Evolutionary conservation across 768 basidiomycete species (phyloP).

Genomic region (Dentipellis sp.): DNA sequence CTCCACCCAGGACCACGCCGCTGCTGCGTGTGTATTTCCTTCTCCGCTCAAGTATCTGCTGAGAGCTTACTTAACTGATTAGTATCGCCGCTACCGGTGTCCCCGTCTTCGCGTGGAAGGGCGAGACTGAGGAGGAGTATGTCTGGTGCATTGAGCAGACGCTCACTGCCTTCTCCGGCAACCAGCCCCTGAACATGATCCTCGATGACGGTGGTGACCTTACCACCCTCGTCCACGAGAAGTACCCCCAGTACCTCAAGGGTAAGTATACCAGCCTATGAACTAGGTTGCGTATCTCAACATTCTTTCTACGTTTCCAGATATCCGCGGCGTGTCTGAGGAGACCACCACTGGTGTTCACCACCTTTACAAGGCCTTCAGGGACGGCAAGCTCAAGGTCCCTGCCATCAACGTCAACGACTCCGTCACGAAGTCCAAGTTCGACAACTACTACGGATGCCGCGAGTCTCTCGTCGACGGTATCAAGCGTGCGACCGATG

Average conservation of each 20-base stretch:
- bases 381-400: slow-evolving; percentile 90
- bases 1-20: slow-evolving; percentile 99
- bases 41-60: neutral
- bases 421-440: slow-evolving; percentile 99
- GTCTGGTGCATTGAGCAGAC: slow-evolving; percentile 98
- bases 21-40: slow-evolving; percentile 66
- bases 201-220: slow-evolving; percentile 98
- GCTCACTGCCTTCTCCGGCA: slow-evolving; percentile 75
- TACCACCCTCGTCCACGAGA: slow-evolving; percentile 90
- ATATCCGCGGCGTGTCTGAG: slow-evolving; percentile 90
- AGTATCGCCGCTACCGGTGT: slow-evolving; percentile 97
- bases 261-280: slow-evolving; percentile 30
- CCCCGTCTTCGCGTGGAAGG: slow-evolving; percentile 99
- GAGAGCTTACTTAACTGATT: slow-evolving; percentile 3
- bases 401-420: slow-evolving; percentile 99
- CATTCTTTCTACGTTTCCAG: slow-evolving; percentile 27
- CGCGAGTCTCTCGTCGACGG: slow-evolving; percentile 99
- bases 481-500: slow-evolving; percentile 99
- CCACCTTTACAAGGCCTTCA: slow-evolving; percentile 97
- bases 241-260: slow-evolving; percentile 82
- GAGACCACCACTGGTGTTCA: slow-evolving; percentile 99
- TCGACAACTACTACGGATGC: slow-evolving; percentile 98
- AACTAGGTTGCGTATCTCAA: neutral
- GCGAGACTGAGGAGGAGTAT: slow-evolving; percentile 99
- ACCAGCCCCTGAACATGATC: slow-evolving; percentile 92